These are phyloP conservation scores for Sparassis latifolia DNA, from an alignment of 1,284 basidiomycete genomes.

Conservation along the genomic window DNA sequence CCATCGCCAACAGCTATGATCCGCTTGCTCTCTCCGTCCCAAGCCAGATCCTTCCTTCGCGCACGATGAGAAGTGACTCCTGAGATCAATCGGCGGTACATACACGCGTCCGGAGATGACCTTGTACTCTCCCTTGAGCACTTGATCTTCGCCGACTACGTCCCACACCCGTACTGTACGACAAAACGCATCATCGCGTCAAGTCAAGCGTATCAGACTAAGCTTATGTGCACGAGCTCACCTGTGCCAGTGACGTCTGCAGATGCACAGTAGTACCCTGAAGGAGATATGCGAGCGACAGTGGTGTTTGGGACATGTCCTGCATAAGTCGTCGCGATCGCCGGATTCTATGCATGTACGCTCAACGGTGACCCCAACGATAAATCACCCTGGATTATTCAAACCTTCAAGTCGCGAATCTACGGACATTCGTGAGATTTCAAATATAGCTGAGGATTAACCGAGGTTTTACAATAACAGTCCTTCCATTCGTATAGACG, in stretches of 20 bases:
- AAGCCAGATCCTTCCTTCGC: constrained; percentile 83
- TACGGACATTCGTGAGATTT: constrained; percentile 16
- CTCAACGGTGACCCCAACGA: not conserved
- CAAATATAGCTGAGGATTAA: not conserved
- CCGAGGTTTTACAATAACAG: constrained; percentile 65
- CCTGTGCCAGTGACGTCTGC: constrained; percentile 78
- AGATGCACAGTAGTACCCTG: constrained; percentile 93
- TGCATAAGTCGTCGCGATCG: constrained; percentile 54
- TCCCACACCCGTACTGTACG: constrained; percentile 86
- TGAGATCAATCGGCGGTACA: constrained; percentile 17
- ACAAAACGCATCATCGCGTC: not conserved
- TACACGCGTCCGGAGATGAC: constrained; percentile 81
- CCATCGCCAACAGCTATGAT: constrained; percentile 97
- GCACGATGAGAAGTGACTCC: constrained; percentile 3
- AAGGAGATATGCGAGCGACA: constrained; percentile 88
- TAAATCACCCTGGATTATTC: constrained; percentile 3
- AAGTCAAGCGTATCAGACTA: not conserved
- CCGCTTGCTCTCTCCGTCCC: constrained; percentile 96
- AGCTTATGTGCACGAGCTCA: constrained; percentile 25
- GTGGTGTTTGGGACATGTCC: constrained; percentile 85
- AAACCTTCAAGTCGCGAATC: constrained; percentile 59
- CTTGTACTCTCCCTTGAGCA: constrained; percentile 80
- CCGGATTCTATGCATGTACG: constrained; percentile 41
- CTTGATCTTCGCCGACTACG: constrained; percentile 81
- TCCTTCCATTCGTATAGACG: constrained; percentile 82